Conservation (phyloP, 202 grass and related monocot species). For the Carex sylvatica region DNA sequence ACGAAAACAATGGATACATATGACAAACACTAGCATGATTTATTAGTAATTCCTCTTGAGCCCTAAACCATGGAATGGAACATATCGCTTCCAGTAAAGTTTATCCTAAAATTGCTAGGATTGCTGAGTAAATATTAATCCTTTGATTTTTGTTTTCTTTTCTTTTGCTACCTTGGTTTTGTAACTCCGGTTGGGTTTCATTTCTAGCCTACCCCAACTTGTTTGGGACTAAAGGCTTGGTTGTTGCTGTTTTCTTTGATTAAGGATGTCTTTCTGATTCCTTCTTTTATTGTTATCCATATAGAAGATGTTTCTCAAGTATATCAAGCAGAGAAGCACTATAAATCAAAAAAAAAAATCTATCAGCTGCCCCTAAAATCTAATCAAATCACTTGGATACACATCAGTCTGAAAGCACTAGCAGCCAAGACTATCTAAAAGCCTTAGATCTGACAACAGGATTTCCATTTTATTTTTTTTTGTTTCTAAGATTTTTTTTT, state of each 20-base stretch:
- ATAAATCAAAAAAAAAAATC: background rate
- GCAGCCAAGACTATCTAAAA: background rate
- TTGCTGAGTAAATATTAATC: background rate
- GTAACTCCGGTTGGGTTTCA: too few relatives aligned
- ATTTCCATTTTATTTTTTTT: background rate
- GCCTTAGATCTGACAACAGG: background rate
- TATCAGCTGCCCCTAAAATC: background rate
- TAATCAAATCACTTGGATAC: background rate
- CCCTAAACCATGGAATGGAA: background rate
- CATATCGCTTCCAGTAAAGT: background rate
- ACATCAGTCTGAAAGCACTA: background rate
- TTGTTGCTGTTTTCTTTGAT: background rate
- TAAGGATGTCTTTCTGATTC: background rate
- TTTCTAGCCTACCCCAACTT: too few relatives aligned
- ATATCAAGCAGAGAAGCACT: background rate
- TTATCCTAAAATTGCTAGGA: background rate
- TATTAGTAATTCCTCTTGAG: slow-evolving; percentile 1
- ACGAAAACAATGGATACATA: background rate
- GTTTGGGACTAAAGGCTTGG: too few relatives aligned
- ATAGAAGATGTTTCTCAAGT: background rate
- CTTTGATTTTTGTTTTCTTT: too few relatives aligned
- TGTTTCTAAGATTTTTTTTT: background rate
- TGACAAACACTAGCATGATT: background rate
- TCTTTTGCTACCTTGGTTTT: background rate
- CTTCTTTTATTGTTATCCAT: background rate